Conservation (phyloP, 2,329 filamentous ascomycete genomes). For the Westerdykella aurantiaca region DNA sequence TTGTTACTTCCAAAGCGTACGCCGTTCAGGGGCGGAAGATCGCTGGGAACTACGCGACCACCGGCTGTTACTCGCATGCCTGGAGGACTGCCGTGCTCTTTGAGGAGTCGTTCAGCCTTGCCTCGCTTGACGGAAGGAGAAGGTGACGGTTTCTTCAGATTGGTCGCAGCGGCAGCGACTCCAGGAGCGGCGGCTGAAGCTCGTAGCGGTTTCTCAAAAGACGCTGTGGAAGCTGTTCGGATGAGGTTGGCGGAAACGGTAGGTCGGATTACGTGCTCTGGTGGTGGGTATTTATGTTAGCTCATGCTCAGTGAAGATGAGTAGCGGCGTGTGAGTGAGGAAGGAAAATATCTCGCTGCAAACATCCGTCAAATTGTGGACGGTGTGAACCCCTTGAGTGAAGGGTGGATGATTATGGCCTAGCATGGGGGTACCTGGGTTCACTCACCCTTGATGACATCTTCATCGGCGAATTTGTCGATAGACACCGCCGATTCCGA, state of each 20-base stretch:
- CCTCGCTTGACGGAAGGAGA: slow-evolving; percentile 47
- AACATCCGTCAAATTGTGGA: too few relatives aligned
- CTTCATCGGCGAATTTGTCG: slow-evolving; percentile 39
- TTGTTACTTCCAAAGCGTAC: slow-evolving; percentile 27
- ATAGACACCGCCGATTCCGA: slow-evolving; percentile 40
- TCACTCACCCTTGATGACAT: slow-evolving; percentile 39
- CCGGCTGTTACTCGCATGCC: slow-evolving; percentile 49
- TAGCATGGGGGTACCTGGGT: not conserved
- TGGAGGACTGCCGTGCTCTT: slow-evolving; percentile 48
- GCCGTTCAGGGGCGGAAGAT: slow-evolving; percentile 30
- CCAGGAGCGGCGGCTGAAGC: slow-evolving; percentile 12
- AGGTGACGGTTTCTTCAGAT: slow-evolving; percentile 41
- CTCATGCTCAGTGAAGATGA: not conserved
- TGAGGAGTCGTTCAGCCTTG: slow-evolving; percentile 46
- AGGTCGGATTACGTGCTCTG: slow-evolving; percentile 39
- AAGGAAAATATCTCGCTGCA: not conserved
- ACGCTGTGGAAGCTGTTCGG: slow-evolving; percentile 11
- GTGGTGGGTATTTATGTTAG: not conserved
- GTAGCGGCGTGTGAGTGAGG: not conserved
- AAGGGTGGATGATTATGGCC: not conserved
- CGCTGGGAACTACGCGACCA: slow-evolving; percentile 48
- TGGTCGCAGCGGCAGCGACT: slow-evolving; percentile 11
- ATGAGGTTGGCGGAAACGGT: slow-evolving; percentile 34
- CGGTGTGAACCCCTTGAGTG: not conserved
- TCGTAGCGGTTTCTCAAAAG: slow-evolving; percentile 19